These are phyloP conservation scores for Phytophthora rubi DNA, from an alignment of 352 stramenopile species.

Conservation along the genomic window DNA sequence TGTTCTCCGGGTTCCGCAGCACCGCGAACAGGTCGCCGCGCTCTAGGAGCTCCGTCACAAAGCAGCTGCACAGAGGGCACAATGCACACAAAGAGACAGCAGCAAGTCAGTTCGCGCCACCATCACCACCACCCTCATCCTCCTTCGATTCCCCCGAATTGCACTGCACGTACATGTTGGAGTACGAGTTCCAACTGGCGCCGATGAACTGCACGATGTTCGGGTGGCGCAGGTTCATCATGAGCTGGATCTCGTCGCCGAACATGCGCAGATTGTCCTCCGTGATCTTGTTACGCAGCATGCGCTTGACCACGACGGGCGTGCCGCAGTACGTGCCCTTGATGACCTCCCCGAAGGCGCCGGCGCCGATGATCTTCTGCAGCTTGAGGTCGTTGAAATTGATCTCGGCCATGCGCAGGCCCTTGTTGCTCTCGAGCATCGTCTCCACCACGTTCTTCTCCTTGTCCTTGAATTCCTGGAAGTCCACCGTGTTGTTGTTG, in stretches of 20 bases:
- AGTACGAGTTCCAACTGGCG: conserved; percentile 92
- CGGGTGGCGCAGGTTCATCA: conserved; percentile 90
- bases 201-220: conserved; percentile 93
- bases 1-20: conserved; percentile 81
- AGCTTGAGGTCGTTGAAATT: conserved; percentile 91
- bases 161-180: conserved; percentile 84
- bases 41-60: conserved; percentile 89
- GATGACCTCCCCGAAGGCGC: conserved; percentile 88
- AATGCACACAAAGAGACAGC: neutral
- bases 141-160: neutral
- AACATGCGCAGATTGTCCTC: conserved; percentile 91
- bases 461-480: conserved; percentile 86
- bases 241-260: conserved; percentile 89
- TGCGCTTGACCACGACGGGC: conserved; percentile 88
- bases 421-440: conserved; percentile 90
- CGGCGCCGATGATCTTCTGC: conserved; percentile 88
- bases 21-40: conserved; percentile 84
- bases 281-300: conserved; percentile 91
- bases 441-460: conserved; percentile 90
- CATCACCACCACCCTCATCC: neutral
- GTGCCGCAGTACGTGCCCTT: conserved; percentile 91
- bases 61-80: conserved; percentile 58
- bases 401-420: conserved; percentile 88
- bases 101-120: conserved; percentile 14
- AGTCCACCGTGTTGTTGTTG: conserved; percentile 72